Percentiles rank a stretch among this genome's conserved stretches.
Evolutionary conservation across 1,284 basidiomycete species (phyloP).

Genomic region (Erythrobasidium hasegawianum): DNA sequence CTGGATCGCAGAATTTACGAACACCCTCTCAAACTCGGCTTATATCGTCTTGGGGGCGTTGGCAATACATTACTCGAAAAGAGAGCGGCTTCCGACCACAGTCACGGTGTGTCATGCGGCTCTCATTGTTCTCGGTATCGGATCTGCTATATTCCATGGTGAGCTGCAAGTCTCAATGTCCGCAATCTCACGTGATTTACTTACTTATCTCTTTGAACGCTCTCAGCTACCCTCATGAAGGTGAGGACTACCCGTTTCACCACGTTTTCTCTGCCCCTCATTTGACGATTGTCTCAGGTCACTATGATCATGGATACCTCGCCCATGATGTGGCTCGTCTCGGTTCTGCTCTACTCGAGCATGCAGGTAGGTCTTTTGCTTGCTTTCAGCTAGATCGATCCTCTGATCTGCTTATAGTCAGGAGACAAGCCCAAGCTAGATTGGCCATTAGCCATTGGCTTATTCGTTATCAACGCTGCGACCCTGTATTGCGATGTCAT

Average conservation of each 20-base stretch:
- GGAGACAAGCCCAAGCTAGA: constrained; percentile 4
- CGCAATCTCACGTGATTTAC: background rate
- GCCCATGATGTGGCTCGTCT: constrained; percentile 35
- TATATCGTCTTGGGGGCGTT: constrained; percentile 51
- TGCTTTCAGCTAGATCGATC: background rate
- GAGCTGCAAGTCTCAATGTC: background rate
- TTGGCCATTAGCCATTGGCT: background rate
- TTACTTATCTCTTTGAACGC: background rate
- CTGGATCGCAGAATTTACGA: constrained; percentile 52
- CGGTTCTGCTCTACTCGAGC: constrained; percentile 16
- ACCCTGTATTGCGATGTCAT: constrained; percentile 13
- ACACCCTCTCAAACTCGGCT: constrained; percentile 53
- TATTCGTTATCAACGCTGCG: constrained; percentile 8
- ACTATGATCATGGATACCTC: constrained; percentile 15
- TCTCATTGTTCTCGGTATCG: constrained; percentile 18
- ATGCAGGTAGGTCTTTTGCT: constrained; percentile 23
- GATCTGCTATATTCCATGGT: constrained; percentile 32
- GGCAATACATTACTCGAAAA: constrained; percentile 44
- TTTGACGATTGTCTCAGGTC: too few species aligned
- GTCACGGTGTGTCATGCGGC: constrained; percentile 8
- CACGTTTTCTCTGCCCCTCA: too few species aligned
- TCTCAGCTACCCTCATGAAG: constrained; percentile 26
- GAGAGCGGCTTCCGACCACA: constrained; percentile 41
- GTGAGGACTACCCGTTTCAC: constrained; percentile 23
- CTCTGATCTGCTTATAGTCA: background rate